Evolutionary conservation across 495 filamentous ascomycete species (phyloP).

Genomic region (Penicillium crystallinum): DNA sequence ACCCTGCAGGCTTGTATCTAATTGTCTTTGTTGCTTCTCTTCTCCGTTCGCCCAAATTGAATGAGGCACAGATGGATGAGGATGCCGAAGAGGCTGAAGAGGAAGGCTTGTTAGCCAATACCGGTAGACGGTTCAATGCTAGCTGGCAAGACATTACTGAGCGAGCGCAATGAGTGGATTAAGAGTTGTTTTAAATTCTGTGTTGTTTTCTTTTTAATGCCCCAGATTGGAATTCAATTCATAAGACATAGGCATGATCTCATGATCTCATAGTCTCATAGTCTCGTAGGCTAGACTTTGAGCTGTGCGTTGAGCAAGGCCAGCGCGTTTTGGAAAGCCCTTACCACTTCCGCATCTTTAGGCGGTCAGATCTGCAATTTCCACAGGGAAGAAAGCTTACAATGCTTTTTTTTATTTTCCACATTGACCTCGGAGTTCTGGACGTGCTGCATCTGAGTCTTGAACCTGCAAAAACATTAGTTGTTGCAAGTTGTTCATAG

Average conservation of each 20-base stretch:
- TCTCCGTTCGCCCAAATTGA: slow-evolving; percentile 71
- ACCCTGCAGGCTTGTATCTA: slow-evolving; percentile 58
- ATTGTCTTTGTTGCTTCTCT: slow-evolving; percentile 69
- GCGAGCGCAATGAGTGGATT: no score
- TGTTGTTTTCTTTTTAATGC: no score
- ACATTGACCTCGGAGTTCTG: slow-evolving; percentile 61
- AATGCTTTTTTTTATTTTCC: slow-evolving; percentile 67
- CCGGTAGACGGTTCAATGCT: slow-evolving; percentile 72
- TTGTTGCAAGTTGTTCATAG: neutral
- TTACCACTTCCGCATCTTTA: slow-evolving; percentile 67
- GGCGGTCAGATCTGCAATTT: no score
- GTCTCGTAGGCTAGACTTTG: slow-evolving; percentile 10
- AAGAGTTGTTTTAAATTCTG: no score
- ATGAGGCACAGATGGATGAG: slow-evolving; percentile 71
- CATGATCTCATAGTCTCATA: neutral
- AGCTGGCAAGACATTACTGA: slow-evolving; percentile 85
- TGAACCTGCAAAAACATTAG: slow-evolving; percentile 46
- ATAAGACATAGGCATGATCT: neutral
- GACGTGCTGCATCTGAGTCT: slow-evolving; percentile 71
- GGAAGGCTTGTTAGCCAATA: slow-evolving; percentile 80
- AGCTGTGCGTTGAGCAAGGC: slow-evolving; percentile 52
- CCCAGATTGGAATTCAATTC: neutral
- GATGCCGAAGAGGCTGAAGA: slow-evolving; percentile 94
- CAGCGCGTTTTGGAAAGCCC: slow-evolving; percentile 74
- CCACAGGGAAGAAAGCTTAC: slow-evolving; percentile 47